Base-by-base conservation (phyloP, 768 basidiomycete species). In the Collybiopsis luxurians region DNA sequence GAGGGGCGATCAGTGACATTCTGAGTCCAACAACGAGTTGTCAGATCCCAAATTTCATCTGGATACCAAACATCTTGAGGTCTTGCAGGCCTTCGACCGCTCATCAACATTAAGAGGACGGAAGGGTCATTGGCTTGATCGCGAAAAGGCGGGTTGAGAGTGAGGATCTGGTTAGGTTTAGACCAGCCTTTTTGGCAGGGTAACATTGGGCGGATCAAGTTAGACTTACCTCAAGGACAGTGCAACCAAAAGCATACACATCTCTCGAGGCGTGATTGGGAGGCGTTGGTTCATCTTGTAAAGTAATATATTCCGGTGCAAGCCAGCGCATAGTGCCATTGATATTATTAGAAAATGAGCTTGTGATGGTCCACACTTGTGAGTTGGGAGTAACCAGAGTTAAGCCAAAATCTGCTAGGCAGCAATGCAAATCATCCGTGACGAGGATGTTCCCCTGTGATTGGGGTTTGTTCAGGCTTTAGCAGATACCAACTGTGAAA, bases 331-430 rank as follows among this genome's bases (percentile, higher is more conserved):
- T 13, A 34, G 31, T 13, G 13, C 31, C 31, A 34, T 34, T 34
- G 31, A 34, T 13, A 34, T 5, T 6, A 34, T 13, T 13, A 34
- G 31, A 34, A 13, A 34, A 34, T 6, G 31, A 34, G 13, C 6
- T 13, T 13, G 31, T 34, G 31, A 34, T 5, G 31, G 5, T n/a
- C 30, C 44, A 55, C 4, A 57, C 36, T 36, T 64, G 59, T 6
- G 40, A 42, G 17, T 42, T 42, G 40, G 40, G 15, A 1, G 55
- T 42, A 4, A 64, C 47, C 23, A 54, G 53, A 3, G 62, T 23
- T 15, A 65, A 36, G 7, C 64, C 64, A 38, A 63, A 65, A 47
- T 65, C 64, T 23, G 60, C 60, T 2, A 65, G 49, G 44, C 60
- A 58, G 7, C 49, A 59, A 27, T 43, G 56, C 4, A 47, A 44